Base-by-base conservation (phyloP, 768 basidiomycete species). In the Boletus patriciae region DNA sequence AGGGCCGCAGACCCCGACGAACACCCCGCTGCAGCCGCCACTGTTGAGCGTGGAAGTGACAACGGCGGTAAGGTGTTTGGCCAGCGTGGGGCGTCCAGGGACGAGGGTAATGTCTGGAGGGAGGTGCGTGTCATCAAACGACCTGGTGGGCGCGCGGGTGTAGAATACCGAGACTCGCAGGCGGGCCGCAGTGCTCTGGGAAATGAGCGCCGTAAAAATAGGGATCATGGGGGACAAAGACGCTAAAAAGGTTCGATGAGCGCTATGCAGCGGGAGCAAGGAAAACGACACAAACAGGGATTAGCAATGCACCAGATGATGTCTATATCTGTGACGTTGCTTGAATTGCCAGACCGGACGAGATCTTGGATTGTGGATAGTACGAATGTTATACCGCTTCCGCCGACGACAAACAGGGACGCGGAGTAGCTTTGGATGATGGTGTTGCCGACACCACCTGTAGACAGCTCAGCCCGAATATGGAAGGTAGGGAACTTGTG, bases 311-410 rank as follows among this genome's bases (percentile, higher is more conserved):
- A 73, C 91, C 91, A 93, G 10, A 91, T 74, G 15, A 93, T 70
- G 48, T 87, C 81, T 53, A 92, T 80, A 2, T 78, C 69, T 42
- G 83, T 82, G 38, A 84, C 76, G 45, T 83, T 76, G 54, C 82
- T 82, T n/a, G 76, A 70, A 10, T 83, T 78, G 18, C 71, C 71
- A 2, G 76, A 59, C 18, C 56, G 63, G 25, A 92, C 77, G 33
- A 93, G 73, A 48, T 91, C 89, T 56, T 87, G 80, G 8, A 88
- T 78, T 1, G 81, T 69, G 6, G 83, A 76, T 12, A 92, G 76
- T 0, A 81, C 81, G 60, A 86, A 90, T 0, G 88, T 83, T 58
- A 93, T 85, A 0, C 92, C 92, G 50, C 85, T 87, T 9, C 91
- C 91, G 12, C 88, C 92, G 18, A 80, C 84, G 8, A 91, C 71